A percentile compares a stretch with the other conserved stretches of the same genome.
Conservation (phyloP, 148 eudicot species). For the Rheum nobile region DNA sequence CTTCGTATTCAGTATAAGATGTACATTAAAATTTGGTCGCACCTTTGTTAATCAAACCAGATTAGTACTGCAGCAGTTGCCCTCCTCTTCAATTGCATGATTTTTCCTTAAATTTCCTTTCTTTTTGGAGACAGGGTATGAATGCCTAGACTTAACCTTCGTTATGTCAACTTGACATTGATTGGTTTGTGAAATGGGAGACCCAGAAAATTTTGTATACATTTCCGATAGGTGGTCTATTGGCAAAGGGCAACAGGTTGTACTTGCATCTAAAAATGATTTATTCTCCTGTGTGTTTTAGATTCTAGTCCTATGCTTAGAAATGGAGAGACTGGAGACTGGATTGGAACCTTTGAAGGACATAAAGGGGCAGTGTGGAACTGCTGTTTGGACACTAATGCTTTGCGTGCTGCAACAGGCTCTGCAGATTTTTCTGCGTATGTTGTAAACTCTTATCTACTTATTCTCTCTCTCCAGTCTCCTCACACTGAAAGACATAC, state of each 20-base stretch:
- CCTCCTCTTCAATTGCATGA: too few species aligned
- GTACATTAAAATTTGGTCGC: not conserved
- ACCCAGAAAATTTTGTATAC: not conserved
- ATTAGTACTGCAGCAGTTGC: not conserved
- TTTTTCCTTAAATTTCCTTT: too few species aligned
- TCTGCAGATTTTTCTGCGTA: constrained; percentile 93
- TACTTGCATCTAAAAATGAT: not conserved
- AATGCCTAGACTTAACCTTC: not conserved
- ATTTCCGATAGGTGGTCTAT: not conserved
- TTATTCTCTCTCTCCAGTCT: not conserved
- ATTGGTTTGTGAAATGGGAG: not conserved
- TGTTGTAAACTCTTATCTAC: constrained; percentile 10
- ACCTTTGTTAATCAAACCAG: not conserved
- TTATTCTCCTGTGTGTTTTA: constrained; percentile 16
- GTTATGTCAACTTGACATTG: not conserved
- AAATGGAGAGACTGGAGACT: constrained; percentile 91
- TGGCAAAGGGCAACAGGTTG: not conserved
- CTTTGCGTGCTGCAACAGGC: constrained; percentile 74
- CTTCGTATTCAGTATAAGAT: too few species aligned
- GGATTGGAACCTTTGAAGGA: constrained; percentile 93
- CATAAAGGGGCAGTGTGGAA: constrained; percentile 98
- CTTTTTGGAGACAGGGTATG: not conserved
- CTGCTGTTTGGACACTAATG: constrained; percentile 76
- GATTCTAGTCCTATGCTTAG: constrained; percentile 90
- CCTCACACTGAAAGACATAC: not conserved